Evolutionary conservation across 176 grass and related monocot genomes (phyloP), one percentile per base, ranked within the genome.

Genomic region (Eleusine indica): DNA sequence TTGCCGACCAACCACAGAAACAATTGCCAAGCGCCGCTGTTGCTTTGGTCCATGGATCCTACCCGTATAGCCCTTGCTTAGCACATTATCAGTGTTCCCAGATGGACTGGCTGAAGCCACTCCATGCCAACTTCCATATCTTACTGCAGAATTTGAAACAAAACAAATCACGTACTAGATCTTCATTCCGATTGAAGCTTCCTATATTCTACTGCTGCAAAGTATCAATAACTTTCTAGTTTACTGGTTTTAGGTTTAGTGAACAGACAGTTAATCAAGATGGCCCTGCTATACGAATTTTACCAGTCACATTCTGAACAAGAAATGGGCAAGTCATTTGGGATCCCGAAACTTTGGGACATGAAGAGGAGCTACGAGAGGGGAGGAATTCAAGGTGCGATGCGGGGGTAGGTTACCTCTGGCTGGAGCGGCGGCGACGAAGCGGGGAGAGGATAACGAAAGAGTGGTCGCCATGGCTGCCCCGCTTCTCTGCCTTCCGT

Each of bases 1-100:
- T 75, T 66, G 60, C 74, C 39, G 52, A 76, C 81, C 43, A 86
- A 94, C 92, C 92, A 88, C 70, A 2, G 83, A 88, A 88, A 87
- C 92, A 78, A 84, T 32, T n/a, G 76, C 44, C 66, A 43, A 58
- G 42, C 49, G 78, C 13, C 83, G 74, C 49, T 66, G 54, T 66
- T 74, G 83, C 52, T 54, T 25, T 32, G 6, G 7, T 10, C 30
- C 68, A 73, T 9, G 80, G 46, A 68, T 68, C 62, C 15, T 70
- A 32, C 72, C 57, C 66, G 28, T 25, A 18, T 79, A 75, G 7
- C 51, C 88, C 61, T 84, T 90, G 81, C 65, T 6, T 1, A 51
- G 70, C 0, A 48, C 25, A 57, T 84, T 72, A 19, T 19, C 49
- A 76, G 71, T 28, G 77, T 7, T 88, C 74, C 32, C 39, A 30